phyloP scores from a whole-genome alignment of 78 protist species.

The Diacronema lutheri region DNA sequence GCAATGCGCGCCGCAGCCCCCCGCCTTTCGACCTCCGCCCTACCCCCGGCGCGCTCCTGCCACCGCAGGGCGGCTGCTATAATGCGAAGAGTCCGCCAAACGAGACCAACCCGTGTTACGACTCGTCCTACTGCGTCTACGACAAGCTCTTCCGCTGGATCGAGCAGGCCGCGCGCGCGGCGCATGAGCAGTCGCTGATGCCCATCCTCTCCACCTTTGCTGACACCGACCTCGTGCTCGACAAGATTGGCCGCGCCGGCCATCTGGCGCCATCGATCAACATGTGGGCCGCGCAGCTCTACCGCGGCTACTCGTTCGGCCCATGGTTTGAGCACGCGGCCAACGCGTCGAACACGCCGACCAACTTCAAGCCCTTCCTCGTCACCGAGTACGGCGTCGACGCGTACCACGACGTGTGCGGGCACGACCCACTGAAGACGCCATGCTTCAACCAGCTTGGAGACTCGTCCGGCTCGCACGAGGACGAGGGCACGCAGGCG shows the following conservation, averaged over 20 bases:
- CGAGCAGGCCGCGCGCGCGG: not conserved
- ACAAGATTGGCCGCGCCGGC: not conserved
- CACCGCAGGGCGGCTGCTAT: no score
- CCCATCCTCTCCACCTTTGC: slow-evolving; percentile 7
- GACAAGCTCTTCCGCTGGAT: not conserved
- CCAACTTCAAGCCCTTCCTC: not conserved
- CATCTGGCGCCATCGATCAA: not conserved
- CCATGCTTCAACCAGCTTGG: not conserved
- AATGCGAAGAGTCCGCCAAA: not conserved
- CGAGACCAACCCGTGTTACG: not conserved
- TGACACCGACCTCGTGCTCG: not conserved
- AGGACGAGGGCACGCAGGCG: not conserved
- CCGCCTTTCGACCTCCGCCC: no score
- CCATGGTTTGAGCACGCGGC: not conserved
- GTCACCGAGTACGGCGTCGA: slow-evolving; percentile 28
- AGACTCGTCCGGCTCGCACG: not conserved
- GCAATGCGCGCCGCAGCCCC: no score
- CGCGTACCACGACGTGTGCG: slow-evolving; percentile 25
- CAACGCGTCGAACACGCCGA: slow-evolving; percentile 1
- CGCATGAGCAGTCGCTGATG: not conserved
- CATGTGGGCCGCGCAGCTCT: slow-evolving; percentile 11
- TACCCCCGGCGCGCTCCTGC: no score
- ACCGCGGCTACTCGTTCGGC: slow-evolving; percentile 8
- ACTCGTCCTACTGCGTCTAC: slow-evolving; percentile 8
- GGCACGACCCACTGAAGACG: not conserved